Base-by-base conservation (phyloP, 2,329 filamentous ascomycete species). In the Aspergillus japonicus region DNA sequence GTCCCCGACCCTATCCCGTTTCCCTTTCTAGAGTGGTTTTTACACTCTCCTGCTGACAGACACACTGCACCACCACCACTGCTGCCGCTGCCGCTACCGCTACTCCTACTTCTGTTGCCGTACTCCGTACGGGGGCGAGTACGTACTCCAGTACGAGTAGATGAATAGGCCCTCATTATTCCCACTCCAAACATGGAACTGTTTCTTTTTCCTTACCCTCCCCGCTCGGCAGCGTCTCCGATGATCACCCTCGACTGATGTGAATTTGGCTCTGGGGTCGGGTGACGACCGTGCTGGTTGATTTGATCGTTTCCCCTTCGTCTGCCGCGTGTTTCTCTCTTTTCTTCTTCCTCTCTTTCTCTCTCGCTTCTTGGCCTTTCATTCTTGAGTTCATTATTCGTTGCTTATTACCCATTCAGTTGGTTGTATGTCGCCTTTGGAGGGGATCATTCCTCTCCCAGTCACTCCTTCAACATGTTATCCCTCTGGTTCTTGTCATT, bases 401-500 rank as follows among this genome's bases (percentile, higher is more conserved):
- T 35, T 35, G 33, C 33, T 35, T 35, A 4, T 11, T 35, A 1
- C 14, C 14, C 33, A 35, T 35, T 16, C 14, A 11, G n/a, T 19
- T 19, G 39, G 14, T 19, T 44, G 39, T 16, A 44, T 44, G 39
- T 44, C 16, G 16, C 39, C 39, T 6, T 16, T 19, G 39, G 39
- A 44, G 39, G 39, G 39, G 39, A 44, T 44, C 16, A 16, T n/a
- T 44, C 53, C 53, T 55, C 53, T 69, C 70, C 68, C 66, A 63
- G 63, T 59, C 69, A 67, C 62, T 73, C 69, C n/a, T 71, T 71
- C 44, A 64, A 59, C 26, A 69, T 64, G 65, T 64, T 72, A 62
- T 65, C 70, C 50, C 63, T 71, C 54, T 63, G 63, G 59, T 57
- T 68, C 29, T 54, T 65, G 21, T 65, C 70, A 47, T 65, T 71